Base-by-base conservation (phyloP, 2,329 filamentous ascomycete species). In the Hymenoscyphus occultus region DNA sequence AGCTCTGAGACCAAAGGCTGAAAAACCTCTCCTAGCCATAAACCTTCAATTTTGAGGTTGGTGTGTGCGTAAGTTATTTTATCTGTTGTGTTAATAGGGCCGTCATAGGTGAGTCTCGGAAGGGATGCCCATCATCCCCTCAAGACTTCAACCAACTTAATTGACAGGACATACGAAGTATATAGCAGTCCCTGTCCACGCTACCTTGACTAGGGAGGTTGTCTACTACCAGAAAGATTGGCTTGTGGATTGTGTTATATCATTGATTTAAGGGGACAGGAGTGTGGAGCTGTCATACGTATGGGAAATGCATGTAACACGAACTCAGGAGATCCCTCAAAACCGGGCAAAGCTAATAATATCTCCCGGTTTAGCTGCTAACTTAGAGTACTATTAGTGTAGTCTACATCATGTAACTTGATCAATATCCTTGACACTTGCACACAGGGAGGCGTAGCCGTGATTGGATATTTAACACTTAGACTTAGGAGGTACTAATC, bases 1-100 rank as follows among this genome's bases (percentile, higher is more conserved):
- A 48, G 42, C 42, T 48, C 42, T 48, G 42, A 48, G 42, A 19
- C 42, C 42, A 48, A 48, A 48, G 19, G 42, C 42, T 48, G 42
- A 48, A 48, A 48, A 48, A 7, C 16, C 42, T 48, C 42, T 48
- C 42, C 42, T 48, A 2, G 42, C 42, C 42, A 48, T 48, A 48
- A 48, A 48, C 16, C 16, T 48, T 2, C 9, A 48, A 48, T 48
- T 48, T 48, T n/a, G 5, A 16, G 16, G 42, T 48, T 48, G 5
- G 16, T 19, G 42, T 48, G 16, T 48, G 13, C n/a, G n/a, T n/a
- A n/a, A n/a, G 16, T 14, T 48, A 48, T 48, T 9, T 2, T 5
- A 45, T 48, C 32, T 35, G 32, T 35, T 35, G 32, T 35, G 32
- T 35, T 35, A 35, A 35, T 35, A 35, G 32, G 32, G 32, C 32